These are phyloP conservation scores for Cladosporium sp. DNA, from an alignment of 2,329 filamentous ascomycete species.

Conservation along the genomic window DNA sequence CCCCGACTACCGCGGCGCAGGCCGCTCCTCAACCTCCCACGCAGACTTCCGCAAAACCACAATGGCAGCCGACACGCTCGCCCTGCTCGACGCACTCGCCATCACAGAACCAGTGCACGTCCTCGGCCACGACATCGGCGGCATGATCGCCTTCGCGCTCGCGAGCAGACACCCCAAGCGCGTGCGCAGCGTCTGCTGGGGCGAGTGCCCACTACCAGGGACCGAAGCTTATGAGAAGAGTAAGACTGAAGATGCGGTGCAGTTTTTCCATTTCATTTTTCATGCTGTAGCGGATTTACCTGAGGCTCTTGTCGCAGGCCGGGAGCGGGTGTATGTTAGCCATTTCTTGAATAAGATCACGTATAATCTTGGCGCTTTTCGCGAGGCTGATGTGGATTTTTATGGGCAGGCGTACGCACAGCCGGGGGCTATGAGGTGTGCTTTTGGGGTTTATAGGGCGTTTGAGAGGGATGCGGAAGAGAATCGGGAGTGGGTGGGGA, in stretches of 20 bases:
- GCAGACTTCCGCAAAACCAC: constrained; percentile 43
- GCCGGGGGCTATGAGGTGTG: constrained; percentile 37
- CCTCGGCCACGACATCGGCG: constrained; percentile 52
- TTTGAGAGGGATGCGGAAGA: constrained; percentile 38
- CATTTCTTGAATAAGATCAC: constrained; percentile 44
- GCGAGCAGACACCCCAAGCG: constrained; percentile 39
- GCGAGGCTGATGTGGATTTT: constrained; percentile 40
- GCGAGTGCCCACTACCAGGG: constrained; percentile 45
- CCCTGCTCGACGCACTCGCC: constrained; percentile 33
- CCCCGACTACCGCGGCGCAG: constrained; percentile 45
- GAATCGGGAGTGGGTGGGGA: constrained; percentile 26
- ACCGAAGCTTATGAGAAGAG: constrained; percentile 36
- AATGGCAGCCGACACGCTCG: constrained; percentile 43
- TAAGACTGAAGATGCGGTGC: constrained; percentile 13
- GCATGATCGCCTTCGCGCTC: constrained; percentile 48
- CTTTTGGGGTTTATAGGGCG: constrained; percentile 36
- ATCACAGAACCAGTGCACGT: constrained; percentile 42
- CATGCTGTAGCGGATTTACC: constrained; percentile 41
- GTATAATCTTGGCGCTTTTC: constrained; percentile 40
- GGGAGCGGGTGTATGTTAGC: constrained; percentile 43
- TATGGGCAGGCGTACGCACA: constrained; percentile 41
- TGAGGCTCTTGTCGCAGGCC: constrained; percentile 40
- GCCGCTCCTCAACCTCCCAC: constrained; percentile 39
- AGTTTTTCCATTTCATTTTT: constrained; percentile 45
- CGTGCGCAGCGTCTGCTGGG: constrained; percentile 42